phyloP scores from a whole-genome alignment of 768 basidiomycete species.

The Psilocybe azurescens region DNA sequence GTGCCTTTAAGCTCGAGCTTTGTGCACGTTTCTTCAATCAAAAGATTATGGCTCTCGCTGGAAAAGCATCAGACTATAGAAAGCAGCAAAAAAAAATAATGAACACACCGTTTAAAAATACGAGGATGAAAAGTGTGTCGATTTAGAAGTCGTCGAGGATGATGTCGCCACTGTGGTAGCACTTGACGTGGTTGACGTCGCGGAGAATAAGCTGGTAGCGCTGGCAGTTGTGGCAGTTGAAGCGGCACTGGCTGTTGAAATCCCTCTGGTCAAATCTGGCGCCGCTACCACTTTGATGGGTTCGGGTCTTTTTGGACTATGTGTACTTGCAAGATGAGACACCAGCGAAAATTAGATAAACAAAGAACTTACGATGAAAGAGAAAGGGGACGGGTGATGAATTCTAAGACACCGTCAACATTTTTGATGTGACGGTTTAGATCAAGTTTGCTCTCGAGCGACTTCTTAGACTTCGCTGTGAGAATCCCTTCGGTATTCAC shows the following conservation, averaged over 20 bases:
- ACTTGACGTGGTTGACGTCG: slow-evolving; percentile 13
- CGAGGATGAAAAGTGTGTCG: slow-evolving; percentile 21
- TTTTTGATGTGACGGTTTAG: slow-evolving; percentile 20
- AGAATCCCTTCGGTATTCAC: slow-evolving; percentile 15
- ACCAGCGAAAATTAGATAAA: neutral
- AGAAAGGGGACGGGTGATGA: slow-evolving; percentile 10
- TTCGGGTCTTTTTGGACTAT: slow-evolving; percentile 11
- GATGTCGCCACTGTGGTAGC: slow-evolving; percentile 16
- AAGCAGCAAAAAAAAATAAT: neutral
- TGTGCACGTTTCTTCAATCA: slow-evolving; percentile 22
- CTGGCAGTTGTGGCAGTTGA: slow-evolving; percentile 13
- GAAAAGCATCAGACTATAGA: neutral
- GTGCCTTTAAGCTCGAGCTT: slow-evolving; percentile 20
- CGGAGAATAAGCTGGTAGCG: slow-evolving; percentile 14
- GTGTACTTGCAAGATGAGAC: neutral
- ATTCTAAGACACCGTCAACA: slow-evolving; percentile 17
- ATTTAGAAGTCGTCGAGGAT: slow-evolving; percentile 5
- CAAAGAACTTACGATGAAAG: neutral
- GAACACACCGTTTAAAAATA: slow-evolving; percentile 21
- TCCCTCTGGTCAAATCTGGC: slow-evolving; percentile 1
- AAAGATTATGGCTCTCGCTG: slow-evolving; percentile 20
- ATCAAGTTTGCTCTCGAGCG: slow-evolving; percentile 20
- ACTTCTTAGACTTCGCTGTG: slow-evolving; percentile 20
- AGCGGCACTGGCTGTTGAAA: slow-evolving; percentile 9
- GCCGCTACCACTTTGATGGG: slow-evolving; percentile 6